Evolutionary conservation across 169 alveolate species (phyloP).

Genomic region (Hepatocystis sp.): DNA sequence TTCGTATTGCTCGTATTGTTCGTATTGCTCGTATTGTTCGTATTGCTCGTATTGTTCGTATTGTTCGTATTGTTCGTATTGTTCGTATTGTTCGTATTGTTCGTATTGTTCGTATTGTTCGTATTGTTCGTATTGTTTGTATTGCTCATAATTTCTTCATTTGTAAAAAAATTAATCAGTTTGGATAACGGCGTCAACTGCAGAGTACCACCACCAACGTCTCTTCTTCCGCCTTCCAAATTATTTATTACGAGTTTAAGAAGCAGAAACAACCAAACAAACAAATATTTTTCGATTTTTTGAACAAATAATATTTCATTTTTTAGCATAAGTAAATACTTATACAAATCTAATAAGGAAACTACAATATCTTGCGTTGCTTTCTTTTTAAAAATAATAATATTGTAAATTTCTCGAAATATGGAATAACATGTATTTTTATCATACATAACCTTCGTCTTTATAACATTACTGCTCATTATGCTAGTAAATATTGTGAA

Average conservation of each 20-base stretch:
- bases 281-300: slow-evolving; percentile 15
- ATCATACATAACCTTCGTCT: background rate
- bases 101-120: no score
- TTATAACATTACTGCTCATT: slow-evolving; percentile 1
- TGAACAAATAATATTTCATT: background rate
- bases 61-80: no score
- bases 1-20: no score
- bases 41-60: no score
- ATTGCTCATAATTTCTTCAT: no score
- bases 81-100: no score
- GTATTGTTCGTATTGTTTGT: no score
- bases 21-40: no score
- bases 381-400: slow-evolving; percentile 6
- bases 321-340: slow-evolving; percentile 3
- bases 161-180: no score
- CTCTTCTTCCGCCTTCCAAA: no score
- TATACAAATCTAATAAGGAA: slow-evolving; percentile 23
- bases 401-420: slow-evolving; percentile 19
- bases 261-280: slow-evolving; percentile 22
- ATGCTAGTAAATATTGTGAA: slow-evolving; percentile 37
- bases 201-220: no score
- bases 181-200: no score
- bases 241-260: slow-evolving; percentile 17
- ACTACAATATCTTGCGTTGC: slow-evolving; percentile 8
- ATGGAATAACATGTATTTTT: background rate